Evolutionary conservation across 176 grass and related monocot genomes (phyloP).

Genomic region (Bromus sterilis): DNA sequence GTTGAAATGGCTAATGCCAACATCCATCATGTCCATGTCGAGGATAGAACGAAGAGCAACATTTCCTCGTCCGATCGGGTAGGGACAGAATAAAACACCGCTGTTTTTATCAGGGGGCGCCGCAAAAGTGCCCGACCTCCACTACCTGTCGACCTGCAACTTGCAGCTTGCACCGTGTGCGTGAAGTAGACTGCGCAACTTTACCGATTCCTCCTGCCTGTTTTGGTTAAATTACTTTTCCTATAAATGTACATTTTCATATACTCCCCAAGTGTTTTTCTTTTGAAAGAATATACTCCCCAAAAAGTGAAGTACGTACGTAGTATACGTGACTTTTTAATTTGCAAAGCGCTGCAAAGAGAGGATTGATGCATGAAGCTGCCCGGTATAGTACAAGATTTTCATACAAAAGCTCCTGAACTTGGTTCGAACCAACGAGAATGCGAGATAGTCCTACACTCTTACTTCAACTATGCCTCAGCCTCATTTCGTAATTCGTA

Average conservation of each 20-base stretch:
- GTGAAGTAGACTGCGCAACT: background rate
- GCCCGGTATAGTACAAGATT: background rate
- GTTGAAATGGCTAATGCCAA: background rate
- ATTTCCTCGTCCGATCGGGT: background rate
- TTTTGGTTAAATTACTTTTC: slow-evolving; percentile 17
- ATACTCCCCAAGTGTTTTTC: too few species aligned
- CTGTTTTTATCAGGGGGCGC: background rate
- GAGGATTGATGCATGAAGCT: background rate
- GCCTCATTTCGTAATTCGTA: too few species aligned
- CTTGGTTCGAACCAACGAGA: too few species aligned
- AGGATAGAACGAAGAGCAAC: too few species aligned
- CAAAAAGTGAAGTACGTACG: too few species aligned
- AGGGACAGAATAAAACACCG: background rate
- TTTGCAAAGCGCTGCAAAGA: too few species aligned
- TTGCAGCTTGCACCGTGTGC: background rate
- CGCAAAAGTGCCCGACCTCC: background rate
- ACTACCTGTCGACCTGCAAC: background rate
- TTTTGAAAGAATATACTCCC: too few species aligned
- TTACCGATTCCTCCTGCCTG: background rate
- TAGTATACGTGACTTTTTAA: slow-evolving; percentile 4
- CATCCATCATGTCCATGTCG: background rate
- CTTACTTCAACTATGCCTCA: too few species aligned
- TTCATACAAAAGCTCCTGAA: background rate
- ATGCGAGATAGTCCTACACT: too few species aligned
- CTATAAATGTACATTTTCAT: background rate